Evolutionary conservation across 2,329 filamentous ascomycete genomes (phyloP).

Genomic region (Alternaria panax): DNA sequence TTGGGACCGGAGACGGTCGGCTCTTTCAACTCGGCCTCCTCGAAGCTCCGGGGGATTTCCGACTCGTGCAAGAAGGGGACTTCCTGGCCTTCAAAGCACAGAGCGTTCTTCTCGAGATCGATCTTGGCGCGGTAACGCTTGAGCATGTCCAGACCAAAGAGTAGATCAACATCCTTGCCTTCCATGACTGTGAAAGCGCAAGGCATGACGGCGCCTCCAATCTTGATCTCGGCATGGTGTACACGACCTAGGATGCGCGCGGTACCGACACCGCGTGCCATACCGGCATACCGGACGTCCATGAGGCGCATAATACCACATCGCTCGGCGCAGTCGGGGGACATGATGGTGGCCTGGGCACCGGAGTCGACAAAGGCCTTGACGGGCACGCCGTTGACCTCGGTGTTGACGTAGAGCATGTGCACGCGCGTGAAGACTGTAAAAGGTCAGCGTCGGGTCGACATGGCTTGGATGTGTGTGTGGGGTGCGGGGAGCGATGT

Average conservation of each 20-base stretch:
- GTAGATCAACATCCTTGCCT: conserved; percentile 91
- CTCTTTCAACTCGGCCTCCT: conserved; percentile 77
- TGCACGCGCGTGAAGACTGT: conserved; percentile 91
- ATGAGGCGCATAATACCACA: conserved; percentile 97
- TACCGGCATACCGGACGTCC: conserved; percentile 88
- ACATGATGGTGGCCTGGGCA: conserved; percentile 99
- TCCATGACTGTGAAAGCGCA: conserved; percentile 99
- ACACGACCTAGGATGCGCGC: conserved; percentile 94
- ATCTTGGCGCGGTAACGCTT: conserved; percentile 94
- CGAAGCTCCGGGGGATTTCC: conserved; percentile 85
- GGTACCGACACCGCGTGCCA: conserved; percentile 92
- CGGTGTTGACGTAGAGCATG: conserved; percentile 94
- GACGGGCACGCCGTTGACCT: conserved; percentile 90
- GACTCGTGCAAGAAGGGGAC: conserved; percentile 91
- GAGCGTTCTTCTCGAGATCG: conserved; percentile 81
- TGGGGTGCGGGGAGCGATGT: not conserved
- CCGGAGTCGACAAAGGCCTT: conserved; percentile 98
- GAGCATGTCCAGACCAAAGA: conserved; percentile 95
- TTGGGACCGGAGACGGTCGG: conserved; percentile 84
- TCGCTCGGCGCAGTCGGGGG: conserved; percentile 84
- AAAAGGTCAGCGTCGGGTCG: conserved; percentile 23
- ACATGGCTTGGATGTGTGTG: not conserved
- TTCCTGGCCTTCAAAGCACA: conserved; percentile 87
- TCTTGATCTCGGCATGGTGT: conserved; percentile 93
- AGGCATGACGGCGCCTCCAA: conserved; percentile 83